Percentiles rank a stretch among this genome's conserved stretches.
Conservation (phyloP, 2,329 filamentous ascomycete species). For the Beauveria sp. region DNA sequence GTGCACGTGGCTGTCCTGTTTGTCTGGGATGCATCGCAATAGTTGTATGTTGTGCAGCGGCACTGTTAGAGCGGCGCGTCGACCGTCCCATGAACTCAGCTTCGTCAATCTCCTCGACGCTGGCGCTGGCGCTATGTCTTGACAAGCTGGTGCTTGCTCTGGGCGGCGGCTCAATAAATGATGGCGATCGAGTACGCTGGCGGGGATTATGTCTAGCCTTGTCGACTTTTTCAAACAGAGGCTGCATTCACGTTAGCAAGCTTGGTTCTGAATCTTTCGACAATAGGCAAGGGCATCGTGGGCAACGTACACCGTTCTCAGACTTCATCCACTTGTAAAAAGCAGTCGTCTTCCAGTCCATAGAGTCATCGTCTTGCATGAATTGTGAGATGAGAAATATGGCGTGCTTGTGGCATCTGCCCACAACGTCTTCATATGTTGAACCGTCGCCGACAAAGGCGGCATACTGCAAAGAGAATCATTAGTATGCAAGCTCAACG, state of each 20-base stretch:
- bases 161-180: neutral
- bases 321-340: conserved; percentile 43
- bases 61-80: neutral
- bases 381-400: conserved; percentile 47
- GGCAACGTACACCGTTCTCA: conserved; percentile 30
- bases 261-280: neutral
- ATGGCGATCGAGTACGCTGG: conserved; percentile 7
- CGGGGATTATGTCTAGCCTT: conserved; percentile 18
- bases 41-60: neutral
- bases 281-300: neutral
- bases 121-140: conserved; percentile 14
- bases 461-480: conserved; percentile 34
- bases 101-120: conserved; percentile 12
- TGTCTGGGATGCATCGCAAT: neutral
- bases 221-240: conserved; percentile 19
- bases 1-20: no score
- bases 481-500: neutral
- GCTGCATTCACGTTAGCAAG: conserved; percentile 17
- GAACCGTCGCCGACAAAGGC: conserved; percentile 45
- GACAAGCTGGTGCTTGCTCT: conserved; percentile 4
- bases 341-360: conserved; percentile 37
- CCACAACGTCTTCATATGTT: conserved; percentile 40
- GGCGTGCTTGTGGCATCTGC: conserved; percentile 40
- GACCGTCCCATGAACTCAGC: neutral
- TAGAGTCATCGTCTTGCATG: conserved; percentile 27